phyloP scores from a whole-genome alignment of 352 stramenopile genomes.

The Globisporangium apiculatum region DNA sequence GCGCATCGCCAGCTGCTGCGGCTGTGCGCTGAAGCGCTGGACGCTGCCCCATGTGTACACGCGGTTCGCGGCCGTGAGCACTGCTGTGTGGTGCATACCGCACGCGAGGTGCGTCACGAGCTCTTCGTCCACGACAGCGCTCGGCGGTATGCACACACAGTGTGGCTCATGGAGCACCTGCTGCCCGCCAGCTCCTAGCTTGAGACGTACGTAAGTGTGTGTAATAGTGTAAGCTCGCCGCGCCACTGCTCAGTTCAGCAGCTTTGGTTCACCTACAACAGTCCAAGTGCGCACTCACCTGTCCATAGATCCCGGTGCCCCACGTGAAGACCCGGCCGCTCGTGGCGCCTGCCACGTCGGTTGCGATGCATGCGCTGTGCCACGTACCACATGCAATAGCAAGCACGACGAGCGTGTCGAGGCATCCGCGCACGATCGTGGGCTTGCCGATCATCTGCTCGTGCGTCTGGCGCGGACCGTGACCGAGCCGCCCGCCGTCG shows the following conservation, averaged over 20 bases:
- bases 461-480: conserved; percentile 11
- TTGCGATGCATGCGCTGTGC: conserved; percentile 63
- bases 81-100: conserved; percentile 60
- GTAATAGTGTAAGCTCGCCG: neutral
- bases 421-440: conserved; percentile 23
- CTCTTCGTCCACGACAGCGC: conserved; percentile 32
- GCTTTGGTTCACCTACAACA: no score
- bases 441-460: conserved; percentile 16
- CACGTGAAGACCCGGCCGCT: conserved; percentile 52
- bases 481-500: conserved; percentile 76
- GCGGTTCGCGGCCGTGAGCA: conserved; percentile 36
- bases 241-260: neutral
- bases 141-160: conserved; percentile 24
- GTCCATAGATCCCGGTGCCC: conserved; percentile 69
- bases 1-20: conserved; percentile 25
- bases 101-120: conserved; percentile 37
- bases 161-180: conserved; percentile 43
- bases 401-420: conserved; percentile 29
- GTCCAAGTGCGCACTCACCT: conserved; percentile 12
- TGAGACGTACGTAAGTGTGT: neutral
- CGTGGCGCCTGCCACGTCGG: conserved; percentile 1
- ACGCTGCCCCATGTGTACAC: conserved; percentile 69
- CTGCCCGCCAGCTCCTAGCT: conserved; percentile 39
- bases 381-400: conserved; percentile 65
- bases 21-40: conserved; percentile 32